A percentile compares a stretch with the other conserved stretches of the same genome.
These are phyloP conservation scores for Lentinula aciculospora DNA, from an alignment of 768 basidiomycete species.

Conservation along the genomic window DNA sequence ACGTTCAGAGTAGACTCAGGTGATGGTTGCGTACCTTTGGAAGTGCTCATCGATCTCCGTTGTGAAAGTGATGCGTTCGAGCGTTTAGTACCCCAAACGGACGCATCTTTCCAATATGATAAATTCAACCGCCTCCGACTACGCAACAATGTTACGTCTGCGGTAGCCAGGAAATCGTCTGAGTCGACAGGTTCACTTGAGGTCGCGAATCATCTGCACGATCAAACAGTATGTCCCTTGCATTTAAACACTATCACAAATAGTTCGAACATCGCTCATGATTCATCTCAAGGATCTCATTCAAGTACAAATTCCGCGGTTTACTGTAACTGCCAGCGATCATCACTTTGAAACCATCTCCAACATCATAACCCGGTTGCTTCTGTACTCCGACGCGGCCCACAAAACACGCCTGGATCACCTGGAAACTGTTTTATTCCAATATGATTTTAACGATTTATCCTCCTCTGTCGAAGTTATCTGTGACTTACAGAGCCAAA, in stretches of 20 bases:
- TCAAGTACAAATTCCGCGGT: constrained; percentile 74
- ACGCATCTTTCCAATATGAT: constrained; percentile 83
- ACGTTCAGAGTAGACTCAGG: constrained; percentile 31
- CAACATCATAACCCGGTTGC: constrained; percentile 77
- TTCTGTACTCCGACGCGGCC: constrained; percentile 86
- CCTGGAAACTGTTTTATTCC: constrained; percentile 77
- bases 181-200: constrained; percentile 28
- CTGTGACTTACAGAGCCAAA: constrained; percentile 62
- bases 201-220: constrained; percentile 46
- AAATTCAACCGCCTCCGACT: constrained; percentile 91
- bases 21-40: constrained; percentile 72
- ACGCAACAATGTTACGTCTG: constrained; percentile 62
- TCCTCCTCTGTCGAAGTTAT: constrained; percentile 57
- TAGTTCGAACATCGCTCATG: too few relatives aligned
- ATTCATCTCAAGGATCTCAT: constrained; percentile 61
- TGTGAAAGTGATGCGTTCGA: constrained; percentile 83
- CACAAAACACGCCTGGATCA: constrained; percentile 75
- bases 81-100: constrained; percentile 84
- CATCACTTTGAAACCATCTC: constrained; percentile 82
- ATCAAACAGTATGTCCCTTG: constrained; percentile 51
- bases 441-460: constrained; percentile 84
- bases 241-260: too few relatives aligned
- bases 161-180: constrained; percentile 27
- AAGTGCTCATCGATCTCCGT: constrained; percentile 81
- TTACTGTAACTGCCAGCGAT: constrained; percentile 82